Evolutionary conservation across 2,329 filamentous ascomycete genomes (phyloP).

Genomic region (Chrysoporthe austroafricana): DNA sequence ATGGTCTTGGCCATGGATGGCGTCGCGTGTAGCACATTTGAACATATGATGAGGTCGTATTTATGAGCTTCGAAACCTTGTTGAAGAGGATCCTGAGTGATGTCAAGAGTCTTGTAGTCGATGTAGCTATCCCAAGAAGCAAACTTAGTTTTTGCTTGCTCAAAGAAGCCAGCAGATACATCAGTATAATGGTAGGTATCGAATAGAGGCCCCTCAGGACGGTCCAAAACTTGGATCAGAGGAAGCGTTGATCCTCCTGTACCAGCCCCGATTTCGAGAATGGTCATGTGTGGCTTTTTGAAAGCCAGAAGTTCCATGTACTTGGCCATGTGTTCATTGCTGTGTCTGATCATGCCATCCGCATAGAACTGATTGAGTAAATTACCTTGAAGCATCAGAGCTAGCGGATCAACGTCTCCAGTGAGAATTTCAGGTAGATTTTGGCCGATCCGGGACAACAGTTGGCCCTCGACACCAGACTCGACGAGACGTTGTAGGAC

Average conservation of each 20-base stretch:
- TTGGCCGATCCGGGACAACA: constrained; percentile 18
- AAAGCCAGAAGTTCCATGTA: constrained; percentile 15
- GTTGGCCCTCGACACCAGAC: constrained; percentile 22
- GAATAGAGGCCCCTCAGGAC: constrained; percentile 14
- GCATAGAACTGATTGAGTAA: constrained; percentile 18
- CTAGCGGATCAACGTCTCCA: constrained; percentile 14
- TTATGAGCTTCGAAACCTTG: constrained; percentile 38
- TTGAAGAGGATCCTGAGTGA: constrained; percentile 33
- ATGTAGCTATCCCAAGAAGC: constrained; percentile 34
- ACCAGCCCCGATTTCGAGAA: constrained; percentile 28
- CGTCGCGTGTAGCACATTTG: constrained; percentile 38
- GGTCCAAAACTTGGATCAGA: constrained; percentile 25
- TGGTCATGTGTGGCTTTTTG: constrained; percentile 12
- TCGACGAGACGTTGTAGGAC: constrained; percentile 23
- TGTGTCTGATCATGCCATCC: constrained; percentile 10
- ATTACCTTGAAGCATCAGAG: constrained; percentile 22
- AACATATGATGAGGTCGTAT: constrained; percentile 40
- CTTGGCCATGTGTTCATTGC: constrained; percentile 11
- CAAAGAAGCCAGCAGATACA: constrained; percentile 44
- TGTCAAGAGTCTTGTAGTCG: constrained; percentile 34
- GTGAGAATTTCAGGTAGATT: constrained; percentile 17
- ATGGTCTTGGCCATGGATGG: constrained; percentile 30
- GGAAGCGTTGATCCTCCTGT: constrained; percentile 32
- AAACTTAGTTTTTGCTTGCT: constrained; percentile 38
- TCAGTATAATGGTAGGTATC: constrained; percentile 47